phyloP scores from a whole-genome alignment of 2,329 filamentous ascomycete genomes.

The Albifimbria verrucaria region DNA sequence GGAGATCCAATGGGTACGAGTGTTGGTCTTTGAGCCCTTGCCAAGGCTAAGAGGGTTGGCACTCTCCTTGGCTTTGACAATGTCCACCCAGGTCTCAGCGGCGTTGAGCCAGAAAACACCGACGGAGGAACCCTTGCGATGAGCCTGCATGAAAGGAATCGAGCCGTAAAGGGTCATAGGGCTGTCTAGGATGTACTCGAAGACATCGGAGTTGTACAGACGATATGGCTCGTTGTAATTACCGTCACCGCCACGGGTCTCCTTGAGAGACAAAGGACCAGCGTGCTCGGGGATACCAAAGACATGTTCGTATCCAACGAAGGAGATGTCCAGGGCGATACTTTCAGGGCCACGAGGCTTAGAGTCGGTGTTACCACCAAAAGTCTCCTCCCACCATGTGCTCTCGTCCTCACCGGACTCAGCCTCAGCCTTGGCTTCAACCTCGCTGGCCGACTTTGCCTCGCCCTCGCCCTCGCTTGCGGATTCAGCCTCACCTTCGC shows the following conservation, averaged over 20 bases:
- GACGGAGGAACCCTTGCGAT: constrained; percentile 88
- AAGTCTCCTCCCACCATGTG: constrained; percentile 97
- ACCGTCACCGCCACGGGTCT: constrained; percentile 84
- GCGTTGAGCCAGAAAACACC: constrained; percentile 97
- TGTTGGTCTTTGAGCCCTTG: constrained; percentile 65
- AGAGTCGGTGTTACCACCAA: constrained; percentile 90
- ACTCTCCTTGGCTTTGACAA: constrained; percentile 73
- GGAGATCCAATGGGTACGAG: constrained; percentile 94
- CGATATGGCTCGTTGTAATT: constrained; percentile 88
- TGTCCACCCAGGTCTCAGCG: constrained; percentile 96
- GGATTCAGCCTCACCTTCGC: constrained; percentile 49
- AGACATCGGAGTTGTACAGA: constrained; percentile 94
- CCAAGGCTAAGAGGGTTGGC: constrained; percentile 77
- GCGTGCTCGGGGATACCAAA: constrained; percentile 94
- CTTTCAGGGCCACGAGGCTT: constrained; percentile 96
- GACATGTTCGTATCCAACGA: constrained; percentile 87
- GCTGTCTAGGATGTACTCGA: constrained; percentile 95
- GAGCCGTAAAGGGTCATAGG: constrained; percentile 98
- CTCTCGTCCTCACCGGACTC: constrained; percentile 68
- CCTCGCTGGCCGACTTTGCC: constrained; percentile 26
- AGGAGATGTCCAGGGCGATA: constrained; percentile 85
- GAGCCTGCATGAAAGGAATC: constrained; percentile 97
- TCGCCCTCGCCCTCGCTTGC: constrained; percentile 50
- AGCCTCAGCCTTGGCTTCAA: constrained; percentile 34
- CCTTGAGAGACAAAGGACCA: constrained; percentile 80